These are phyloP conservation scores for Zygosaccharomyces rouxii DNA, from an alignment of 805 yeast genomes.

Conservation along the genomic window DNA sequence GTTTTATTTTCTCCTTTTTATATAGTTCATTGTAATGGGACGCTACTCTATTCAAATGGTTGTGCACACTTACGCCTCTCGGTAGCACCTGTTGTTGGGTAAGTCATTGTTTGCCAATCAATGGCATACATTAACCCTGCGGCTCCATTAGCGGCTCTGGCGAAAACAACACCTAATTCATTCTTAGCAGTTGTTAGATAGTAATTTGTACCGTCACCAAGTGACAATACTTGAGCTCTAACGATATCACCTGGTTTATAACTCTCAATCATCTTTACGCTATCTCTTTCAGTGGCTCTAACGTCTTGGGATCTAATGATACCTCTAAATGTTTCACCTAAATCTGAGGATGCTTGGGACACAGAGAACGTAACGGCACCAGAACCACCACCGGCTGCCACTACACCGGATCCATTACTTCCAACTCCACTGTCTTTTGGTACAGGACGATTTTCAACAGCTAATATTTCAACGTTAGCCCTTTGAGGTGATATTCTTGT, in stretches of 20 bases:
- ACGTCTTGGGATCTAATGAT: slow-evolving; percentile 83
- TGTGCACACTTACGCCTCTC: slow-evolving; percentile 91
- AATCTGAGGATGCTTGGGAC: slow-evolving; percentile 53
- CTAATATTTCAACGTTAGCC: slow-evolving; percentile 72
- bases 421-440: slow-evolving; percentile 65
- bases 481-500: slow-evolving; percentile 62
- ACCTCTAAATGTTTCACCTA: slow-evolving; percentile 88
- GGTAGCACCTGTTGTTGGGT: slow-evolving; percentile 64
- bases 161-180: slow-evolving; percentile 91
- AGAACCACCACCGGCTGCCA: slow-evolving; percentile 52
- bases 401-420: slow-evolving; percentile 42
- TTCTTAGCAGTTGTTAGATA: slow-evolving; percentile 85
- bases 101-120: slow-evolving; percentile 94
- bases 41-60: slow-evolving; percentile 46
- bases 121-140: slow-evolving; percentile 81
- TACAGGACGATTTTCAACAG: slow-evolving; percentile 57
- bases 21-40: not conserved
- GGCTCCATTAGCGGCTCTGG: slow-evolving; percentile 58
- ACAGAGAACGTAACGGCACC: slow-evolving; percentile 43
- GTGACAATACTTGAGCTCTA: slow-evolving; percentile 69
- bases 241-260: slow-evolving; percentile 92
- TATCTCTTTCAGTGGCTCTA: slow-evolving; percentile 85
- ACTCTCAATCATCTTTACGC: slow-evolving; percentile 70
- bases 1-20: not conserved
- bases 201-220: slow-evolving; percentile 93